Percentiles rank a stretch among this genome's conserved stretches.
These are phyloP conservation scores for Nosema muscidifuracis DNA, from an alignment of 371 early-diverging fungal genomes.

Conservation along the genomic window DNA sequence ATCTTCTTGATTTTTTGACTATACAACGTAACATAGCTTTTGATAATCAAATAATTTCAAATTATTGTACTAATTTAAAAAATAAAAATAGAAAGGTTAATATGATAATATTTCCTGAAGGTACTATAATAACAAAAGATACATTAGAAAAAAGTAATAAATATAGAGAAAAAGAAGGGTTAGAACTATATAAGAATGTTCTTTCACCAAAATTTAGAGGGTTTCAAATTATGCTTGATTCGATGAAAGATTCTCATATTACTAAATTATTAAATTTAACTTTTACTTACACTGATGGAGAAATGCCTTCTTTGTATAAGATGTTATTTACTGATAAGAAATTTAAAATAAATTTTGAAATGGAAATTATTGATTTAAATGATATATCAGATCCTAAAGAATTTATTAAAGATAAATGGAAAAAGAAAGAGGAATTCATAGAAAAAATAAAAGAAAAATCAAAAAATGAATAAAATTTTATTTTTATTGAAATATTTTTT, in stretches of 20 bases:
- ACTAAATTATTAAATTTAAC: slow-evolving; percentile 57
- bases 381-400: slow-evolving; percentile 34
- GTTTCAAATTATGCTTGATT: slow-evolving; percentile 61
- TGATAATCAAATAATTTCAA: slow-evolving; percentile 52
- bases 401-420: slow-evolving; percentile 50
- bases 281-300: slow-evolving; percentile 41
- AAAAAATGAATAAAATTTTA: too few relatives aligned
- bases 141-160: slow-evolving; percentile 63
- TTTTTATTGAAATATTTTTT: too few relatives aligned
- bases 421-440: slow-evolving; percentile 56
- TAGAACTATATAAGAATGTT: slow-evolving; percentile 67
- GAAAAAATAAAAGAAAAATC: too few relatives aligned
- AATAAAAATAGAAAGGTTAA: slow-evolving; percentile 18
- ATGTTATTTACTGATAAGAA: slow-evolving; percentile 27
- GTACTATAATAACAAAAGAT: slow-evolving; percentile 45
- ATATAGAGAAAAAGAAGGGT: slow-evolving; percentile 65
- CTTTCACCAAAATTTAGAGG: slow-evolving; percentile 73
- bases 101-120: slow-evolving; percentile 62
- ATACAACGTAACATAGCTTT: slow-evolving; percentile 49
- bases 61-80: slow-evolving; percentile 21
- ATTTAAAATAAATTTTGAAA: slow-evolving; percentile 40
- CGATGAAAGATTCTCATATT: slow-evolving; percentile 33
- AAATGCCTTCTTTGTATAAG: slow-evolving; percentile 36
- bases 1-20: slow-evolving; percentile 46
- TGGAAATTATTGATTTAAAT: slow-evolving; percentile 12